phyloP scores from a whole-genome alignment of 768 basidiomycete species.

The Amyloporia xantha region DNA sequence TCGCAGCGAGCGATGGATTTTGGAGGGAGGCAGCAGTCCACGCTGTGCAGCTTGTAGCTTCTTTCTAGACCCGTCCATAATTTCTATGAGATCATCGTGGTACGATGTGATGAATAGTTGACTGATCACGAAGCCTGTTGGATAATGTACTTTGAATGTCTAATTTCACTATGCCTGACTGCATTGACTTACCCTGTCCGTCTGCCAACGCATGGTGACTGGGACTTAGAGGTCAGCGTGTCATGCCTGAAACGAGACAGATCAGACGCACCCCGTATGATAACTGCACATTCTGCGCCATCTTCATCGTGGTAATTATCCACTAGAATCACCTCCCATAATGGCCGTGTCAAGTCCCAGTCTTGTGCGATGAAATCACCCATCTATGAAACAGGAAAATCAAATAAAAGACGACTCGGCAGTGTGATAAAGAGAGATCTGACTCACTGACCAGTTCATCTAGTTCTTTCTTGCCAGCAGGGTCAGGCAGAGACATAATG shows the following conservation, averaged over 20 bases:
- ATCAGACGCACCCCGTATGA: conserved; percentile 9
- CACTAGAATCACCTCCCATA: conserved; percentile 16
- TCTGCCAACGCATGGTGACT: conserved; percentile 21
- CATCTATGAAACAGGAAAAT: conserved; percentile 7
- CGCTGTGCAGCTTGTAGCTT: conserved; percentile 8
- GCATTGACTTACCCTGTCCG: conserved; percentile 13
- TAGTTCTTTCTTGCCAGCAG: conserved; percentile 16
- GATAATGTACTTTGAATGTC: neutral
- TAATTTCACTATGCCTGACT: neutral
- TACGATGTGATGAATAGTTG: conserved; percentile 20
- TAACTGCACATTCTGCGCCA: conserved; percentile 14
- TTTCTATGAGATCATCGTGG: conserved; percentile 13
- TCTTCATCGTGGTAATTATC: conserved; percentile 20
- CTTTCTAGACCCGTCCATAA: conserved; percentile 9
- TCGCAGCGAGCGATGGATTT: conserved; percentile 11
- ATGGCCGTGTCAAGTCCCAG: conserved; percentile 15
- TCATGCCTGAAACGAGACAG: neutral
- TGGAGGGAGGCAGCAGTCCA: conserved; percentile 15
- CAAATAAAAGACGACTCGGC: neutral
- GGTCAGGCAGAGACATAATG: conserved; percentile 13
- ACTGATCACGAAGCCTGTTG: conserved; percentile 18
- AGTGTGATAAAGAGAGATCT: neutral
- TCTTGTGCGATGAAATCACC: conserved; percentile 17
- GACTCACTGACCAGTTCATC: conserved; percentile 13
- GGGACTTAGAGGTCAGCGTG: neutral